Evolutionary conservation across 23 red algal species (phyloP).

Genomic region (Pyropia yezoensis): DNA sequence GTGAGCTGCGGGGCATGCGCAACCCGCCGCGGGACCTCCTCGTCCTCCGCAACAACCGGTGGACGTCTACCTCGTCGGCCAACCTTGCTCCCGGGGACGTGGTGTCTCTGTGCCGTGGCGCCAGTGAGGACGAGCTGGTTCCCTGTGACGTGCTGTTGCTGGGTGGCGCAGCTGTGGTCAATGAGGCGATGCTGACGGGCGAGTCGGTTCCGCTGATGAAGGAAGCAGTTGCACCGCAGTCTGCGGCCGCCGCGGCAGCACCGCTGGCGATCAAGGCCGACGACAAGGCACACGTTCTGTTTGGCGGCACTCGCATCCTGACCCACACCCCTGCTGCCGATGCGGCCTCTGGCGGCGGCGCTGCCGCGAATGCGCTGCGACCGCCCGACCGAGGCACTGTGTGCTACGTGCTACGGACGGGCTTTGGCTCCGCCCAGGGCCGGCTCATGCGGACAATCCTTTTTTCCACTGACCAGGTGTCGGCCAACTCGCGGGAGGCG

Average conservation of each 20-base stretch:
- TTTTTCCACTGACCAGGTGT: constrained; percentile 75
- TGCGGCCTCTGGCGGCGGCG: not conserved
- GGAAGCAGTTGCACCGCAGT: constrained; percentile 45
- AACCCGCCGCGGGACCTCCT: constrained; percentile 34
- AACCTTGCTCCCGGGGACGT: constrained; percentile 90
- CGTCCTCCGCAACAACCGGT: constrained; percentile 67
- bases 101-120: constrained; percentile 52
- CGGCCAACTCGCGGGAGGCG: constrained; percentile 78
- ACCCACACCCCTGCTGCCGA: constrained; percentile 28
- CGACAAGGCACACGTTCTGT: constrained; percentile 82
- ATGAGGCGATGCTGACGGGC: constrained; percentile 93
- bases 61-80: constrained; percentile 48
- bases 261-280: constrained; percentile 31
- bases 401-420: constrained; percentile 86
- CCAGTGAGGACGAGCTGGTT: constrained; percentile 54
- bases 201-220: constrained; percentile 98
- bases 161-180: constrained; percentile 72
- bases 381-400: constrained; percentile 67
- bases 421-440: constrained; percentile 93
- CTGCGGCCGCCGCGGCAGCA: constrained; percentile 7
- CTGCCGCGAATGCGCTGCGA: constrained; percentile 7
- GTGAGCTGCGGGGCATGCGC: constrained; percentile 92
- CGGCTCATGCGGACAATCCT: constrained; percentile 95
- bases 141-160: constrained; percentile 89
- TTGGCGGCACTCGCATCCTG: constrained; percentile 80